phyloP scores from a whole-genome alignment of 495 filamentous ascomycete genomes.

The Haplographium delicatum region DNA sequence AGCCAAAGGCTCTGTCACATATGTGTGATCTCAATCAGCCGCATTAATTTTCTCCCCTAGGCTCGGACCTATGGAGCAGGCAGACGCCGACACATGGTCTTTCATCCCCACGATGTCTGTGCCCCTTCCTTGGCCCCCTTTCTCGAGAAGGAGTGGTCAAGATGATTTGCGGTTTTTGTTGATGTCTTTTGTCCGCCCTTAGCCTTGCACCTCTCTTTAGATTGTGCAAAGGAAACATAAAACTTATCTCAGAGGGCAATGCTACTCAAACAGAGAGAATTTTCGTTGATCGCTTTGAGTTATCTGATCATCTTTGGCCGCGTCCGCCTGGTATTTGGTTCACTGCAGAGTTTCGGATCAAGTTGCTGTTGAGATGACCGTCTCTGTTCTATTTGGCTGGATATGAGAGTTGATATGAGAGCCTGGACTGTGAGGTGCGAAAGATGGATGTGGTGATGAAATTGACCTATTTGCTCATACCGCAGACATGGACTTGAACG shows the following conservation, averaged over 20 bases:
- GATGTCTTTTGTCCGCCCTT: conserved; percentile 78
- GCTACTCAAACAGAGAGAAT: conserved; percentile 64
- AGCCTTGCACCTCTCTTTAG: conserved; percentile 23
- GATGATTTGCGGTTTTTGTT: conserved; percentile 63
- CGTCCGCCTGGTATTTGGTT: conserved; percentile 30
- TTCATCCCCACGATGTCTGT: conserved; percentile 28
- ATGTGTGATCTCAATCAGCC: conserved; percentile 39
- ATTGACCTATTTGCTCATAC: conserved; percentile 10
- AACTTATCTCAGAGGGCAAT: conserved; percentile 77
- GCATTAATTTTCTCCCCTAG: conserved; percentile 68
- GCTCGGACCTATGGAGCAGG: conserved; percentile 47
- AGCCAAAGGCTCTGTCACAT: conserved; percentile 38
- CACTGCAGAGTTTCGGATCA: conserved; percentile 31
- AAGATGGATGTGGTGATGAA: conserved; percentile 35
- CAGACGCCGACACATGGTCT: conserved; percentile 54
- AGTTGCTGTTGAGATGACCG: conserved; percentile 33
- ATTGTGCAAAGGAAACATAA: conserved; percentile 72
- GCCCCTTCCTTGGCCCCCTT: conserved; percentile 31
- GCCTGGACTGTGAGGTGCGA: conserved; percentile 2
- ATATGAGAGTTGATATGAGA: conserved; percentile 3
- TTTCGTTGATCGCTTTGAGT: conserved; percentile 12
- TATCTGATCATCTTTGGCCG: conserved; percentile 23
- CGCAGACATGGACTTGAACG: conserved; percentile 11
- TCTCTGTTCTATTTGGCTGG: conserved; percentile 11
- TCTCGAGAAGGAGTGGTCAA: conserved; percentile 2